Base-by-base conservation (phyloP, 2,329 filamentous ascomycete genomes). In the Exophiala viscosa region DNA sequence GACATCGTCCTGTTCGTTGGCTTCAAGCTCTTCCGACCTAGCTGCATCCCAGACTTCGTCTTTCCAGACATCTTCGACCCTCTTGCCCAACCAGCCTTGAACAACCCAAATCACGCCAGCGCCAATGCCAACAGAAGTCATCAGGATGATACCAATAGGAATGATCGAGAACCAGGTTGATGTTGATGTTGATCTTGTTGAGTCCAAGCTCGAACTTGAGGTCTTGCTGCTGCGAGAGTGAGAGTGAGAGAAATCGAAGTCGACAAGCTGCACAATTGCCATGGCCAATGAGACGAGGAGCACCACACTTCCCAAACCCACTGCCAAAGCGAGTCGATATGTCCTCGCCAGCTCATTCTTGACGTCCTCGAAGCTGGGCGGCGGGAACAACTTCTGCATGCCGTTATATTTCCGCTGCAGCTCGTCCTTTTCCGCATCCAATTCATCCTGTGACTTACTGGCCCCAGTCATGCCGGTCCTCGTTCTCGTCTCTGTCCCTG, bases 21-120 rank as follows among this genome's bases (percentile, higher is more conserved):
- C 31, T 13, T 55, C 23, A 13, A 67, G 67, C 38, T 73, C 61
- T 34, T 76, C 70, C 32, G 77, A 70, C 38, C 83, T 69, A 45
- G 81, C 79, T 2, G 84, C 80, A 53, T 86, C 80, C 86, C 86
- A 89, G 1, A 85, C 73, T 64, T 87, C 82, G 46, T 86, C 82
- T 38, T 88, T 80, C 69, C 86, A 87, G 0, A 86, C 73, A 38
- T 76, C 75, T 50, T 78, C 73, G 10, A 86, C 77, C 61, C 79
- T 85, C 50, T 81, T 85, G 9, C 74, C 72, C 8, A 82, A 73
- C 83, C 84, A 88, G 45, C 77, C 73, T 7, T 78, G 73, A 52
- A 85, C 72, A 2, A 73, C 76, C 2, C 75, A 50, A 7, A 78
- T 66, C 52, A 65, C 44, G 15, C 57, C 41, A 28, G 61, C 54